Base-by-base conservation (phyloP, 352 stramenopile genomes). In the Globisporangium perplexum region DNA sequence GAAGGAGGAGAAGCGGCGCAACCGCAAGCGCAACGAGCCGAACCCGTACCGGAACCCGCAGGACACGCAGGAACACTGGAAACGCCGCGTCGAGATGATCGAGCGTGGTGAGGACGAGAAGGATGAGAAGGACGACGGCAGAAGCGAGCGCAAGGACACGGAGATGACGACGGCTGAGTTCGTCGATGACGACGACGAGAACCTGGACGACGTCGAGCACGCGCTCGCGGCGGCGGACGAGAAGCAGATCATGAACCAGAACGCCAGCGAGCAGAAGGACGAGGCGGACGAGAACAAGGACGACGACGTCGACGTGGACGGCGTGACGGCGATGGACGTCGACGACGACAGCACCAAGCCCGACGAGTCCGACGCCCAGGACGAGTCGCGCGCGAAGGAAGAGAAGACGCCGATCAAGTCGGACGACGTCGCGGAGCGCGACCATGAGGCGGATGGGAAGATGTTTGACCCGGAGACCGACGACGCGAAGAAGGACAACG, bases 61-160 rank as follows among this genome's bases (percentile, higher is more conserved):
- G 46, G 96, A 98, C 59, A 94, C 96, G 2, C 82, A 96, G 60
- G 93, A 99, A 59, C 96, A 98, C 59, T 99, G 97, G 97, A 96
- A 98, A 59, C 85, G 94, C 48, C 96, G 96, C 47, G 82, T 99
- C 8, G 95, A 93, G 50, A 90, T 90, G 76, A 72, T 90, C 24
- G 67, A 93, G 60, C 75, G 65, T 11, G 64, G 64, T 7, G 62
- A 73, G 17, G 68, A 71, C 4, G 55, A 70, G 30, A 72, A 77
- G 4, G 55, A 87, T 22, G 45, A 73, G 12, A 66, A 78, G 38
- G 55, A 72, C 31, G n/a, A n/a, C n/a, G n/a, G n/a, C n/a, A n/a
- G n/a, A n/a, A n/a, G n/a, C n/a, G 62, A 71, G 33, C 35, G 50
- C 2, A 38, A 36, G 7, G 60, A 7, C 0, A 44, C 23, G n/a